These are phyloP conservation scores for Lyophyllum shimeji DNA, from an alignment of 768 basidiomycete genomes.

Conservation along the genomic window DNA sequence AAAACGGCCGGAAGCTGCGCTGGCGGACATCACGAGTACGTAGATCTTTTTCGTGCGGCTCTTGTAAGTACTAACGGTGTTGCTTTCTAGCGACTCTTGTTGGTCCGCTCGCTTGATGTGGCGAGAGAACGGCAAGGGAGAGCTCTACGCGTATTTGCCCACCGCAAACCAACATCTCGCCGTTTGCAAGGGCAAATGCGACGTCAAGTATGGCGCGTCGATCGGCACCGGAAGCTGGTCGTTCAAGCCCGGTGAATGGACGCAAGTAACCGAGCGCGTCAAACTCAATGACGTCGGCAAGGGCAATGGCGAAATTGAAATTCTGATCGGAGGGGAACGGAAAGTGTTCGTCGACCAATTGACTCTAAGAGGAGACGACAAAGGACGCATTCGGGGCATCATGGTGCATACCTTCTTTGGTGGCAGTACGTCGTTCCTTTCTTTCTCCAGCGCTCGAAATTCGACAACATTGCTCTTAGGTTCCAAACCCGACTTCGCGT, in stretches of 20 bases:
- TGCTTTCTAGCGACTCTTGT: constrained; percentile 43
- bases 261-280: constrained; percentile 50
- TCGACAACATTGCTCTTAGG: background rate
- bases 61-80: background rate
- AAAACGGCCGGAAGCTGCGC: constrained; percentile 51
- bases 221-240: constrained; percentile 51
- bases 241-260: constrained; percentile 52
- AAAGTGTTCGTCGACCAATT: constrained; percentile 3
- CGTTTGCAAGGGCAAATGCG: constrained; percentile 47
- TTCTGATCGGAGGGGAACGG: constrained; percentile 41
- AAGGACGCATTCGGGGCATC: constrained; percentile 24
- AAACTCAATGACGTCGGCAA: constrained; percentile 55
- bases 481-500: background rate
- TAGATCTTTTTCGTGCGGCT: background rate
- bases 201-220: constrained; percentile 46
- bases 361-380: constrained; percentile 1
- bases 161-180: constrained; percentile 31
- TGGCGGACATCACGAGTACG: constrained; percentile 45
- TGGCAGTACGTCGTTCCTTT: constrained; percentile 14
- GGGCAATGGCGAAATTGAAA: constrained; percentile 54
- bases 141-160: constrained; percentile 73
- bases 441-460: background rate
- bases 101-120: constrained; percentile 72
- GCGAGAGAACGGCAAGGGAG: constrained; percentile 54
- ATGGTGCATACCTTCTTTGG: constrained; percentile 25